Base-by-base conservation (phyloP, 192 early-diverging fungal genomes). In the Powellomyces hirtus region DNA sequence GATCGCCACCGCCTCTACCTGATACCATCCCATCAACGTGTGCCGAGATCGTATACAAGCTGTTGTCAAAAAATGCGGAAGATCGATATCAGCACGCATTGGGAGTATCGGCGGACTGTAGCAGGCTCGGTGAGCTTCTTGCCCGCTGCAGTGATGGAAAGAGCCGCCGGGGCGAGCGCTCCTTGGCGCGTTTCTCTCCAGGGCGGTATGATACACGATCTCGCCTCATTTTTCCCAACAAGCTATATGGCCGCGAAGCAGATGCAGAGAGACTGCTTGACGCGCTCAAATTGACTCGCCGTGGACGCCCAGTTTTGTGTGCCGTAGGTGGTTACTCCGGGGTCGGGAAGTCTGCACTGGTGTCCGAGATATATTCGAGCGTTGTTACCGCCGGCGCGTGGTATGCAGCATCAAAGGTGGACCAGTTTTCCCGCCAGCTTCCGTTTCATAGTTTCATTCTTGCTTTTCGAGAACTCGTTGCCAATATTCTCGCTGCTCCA, bases 31-130 rank as follows among this genome's bases (percentile, higher is more conserved):
- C 31, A 62, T 6, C 50, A 44, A 38, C 42, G 7, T 38, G 66
- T 34, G 52, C 63, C 8, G 49, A 74, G 4, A 50, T 76, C 4
- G 59, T 76, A 34, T 53, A 37, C 13, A 76, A 76, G 34, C 16
- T 76, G 42, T 36, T 76, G 38, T 34, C 57, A 34, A 76, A 76
- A 55, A 67, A 66, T 27, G 65, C 75, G 18, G 75, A 76, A 46
- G 75, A 76, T 30, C 52, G 75, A 35, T 76, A 76, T 55, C 75
- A 76, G 68, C 37, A 68, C 49, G 71, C 75, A 3, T 33, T 73
- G 44, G 75, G 75, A 10, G 38, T 76, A 11, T 56, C 61, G 42
- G 36, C 70, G 22, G 75, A 76, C 37, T 51, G 70, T 13, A 57
- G 46, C 33, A 22, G 38, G 38, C 34, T 75, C 4, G 4, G 6